A percentile compares a stretch with the other conserved stretches of the same genome.
Conservation (phyloP, 805 yeast species). For the Ogataea polymorpha region DNA sequence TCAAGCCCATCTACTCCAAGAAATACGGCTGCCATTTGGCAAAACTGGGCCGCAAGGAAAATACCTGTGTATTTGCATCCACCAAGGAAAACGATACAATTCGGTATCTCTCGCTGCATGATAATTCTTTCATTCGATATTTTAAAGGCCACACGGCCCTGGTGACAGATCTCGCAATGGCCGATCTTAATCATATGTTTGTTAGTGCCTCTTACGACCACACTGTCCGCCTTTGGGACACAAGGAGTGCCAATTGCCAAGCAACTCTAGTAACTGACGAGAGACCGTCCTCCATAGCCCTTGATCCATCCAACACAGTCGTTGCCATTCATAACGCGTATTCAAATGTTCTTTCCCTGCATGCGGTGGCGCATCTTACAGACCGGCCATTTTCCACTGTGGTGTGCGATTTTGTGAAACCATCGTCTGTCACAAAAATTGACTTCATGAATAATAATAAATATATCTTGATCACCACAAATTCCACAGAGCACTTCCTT, state of each 20-base stretch:
- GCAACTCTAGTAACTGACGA: slow-evolving; percentile 57
- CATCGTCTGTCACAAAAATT: slow-evolving; percentile 23
- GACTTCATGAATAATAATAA: slow-evolving; percentile 47
- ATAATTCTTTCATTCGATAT: slow-evolving; percentile 78
- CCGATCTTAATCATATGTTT: slow-evolving; percentile 64
- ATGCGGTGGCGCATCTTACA: slow-evolving; percentile 58
- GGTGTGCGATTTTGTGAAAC: slow-evolving; percentile 30
- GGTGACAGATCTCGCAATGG: slow-evolving; percentile 69
- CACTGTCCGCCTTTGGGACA: slow-evolving; percentile 86
- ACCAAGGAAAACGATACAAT: slow-evolving; percentile 76
- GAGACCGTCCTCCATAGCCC: slow-evolving; percentile 42
- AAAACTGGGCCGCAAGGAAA: slow-evolving; percentile 65
- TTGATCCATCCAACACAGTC: slow-evolving; percentile 82
- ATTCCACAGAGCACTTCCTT: slow-evolving; percentile 23
- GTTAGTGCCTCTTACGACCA: slow-evolving; percentile 71
- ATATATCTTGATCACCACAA: slow-evolving; percentile 32
- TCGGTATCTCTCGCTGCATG: slow-evolving; percentile 70
- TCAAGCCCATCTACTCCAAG: slow-evolving; percentile 71
- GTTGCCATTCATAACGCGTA: slow-evolving; percentile 61
- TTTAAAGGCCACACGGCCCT: slow-evolving; percentile 82
- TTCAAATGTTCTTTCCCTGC: slow-evolving; percentile 48
- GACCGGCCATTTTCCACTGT: slow-evolving; percentile 53
- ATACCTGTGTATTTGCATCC: slow-evolving; percentile 73
- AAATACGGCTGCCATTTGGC: slow-evolving; percentile 93
- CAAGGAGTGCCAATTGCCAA: slow-evolving; percentile 60